Evolutionary conservation across 2,329 filamentous ascomycete species (phyloP), one percentile per base, ranked within the genome.

Genomic region (Cercospora beticola): DNA sequence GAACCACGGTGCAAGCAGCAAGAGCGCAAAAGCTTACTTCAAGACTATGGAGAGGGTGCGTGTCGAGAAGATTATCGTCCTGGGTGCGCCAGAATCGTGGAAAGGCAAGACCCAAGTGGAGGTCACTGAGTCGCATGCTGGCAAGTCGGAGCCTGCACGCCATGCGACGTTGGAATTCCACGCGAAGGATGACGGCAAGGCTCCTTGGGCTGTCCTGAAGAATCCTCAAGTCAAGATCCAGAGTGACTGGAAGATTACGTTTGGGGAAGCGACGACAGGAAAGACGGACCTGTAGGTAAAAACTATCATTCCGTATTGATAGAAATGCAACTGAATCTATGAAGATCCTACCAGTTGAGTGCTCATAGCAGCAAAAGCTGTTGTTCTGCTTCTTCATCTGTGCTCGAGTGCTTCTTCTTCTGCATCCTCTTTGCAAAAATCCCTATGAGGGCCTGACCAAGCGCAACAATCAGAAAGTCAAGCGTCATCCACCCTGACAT

Each of bases 31-130:
- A 46, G 85, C 86, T 36, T 98, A 93, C 84, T 81, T 94, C 70
- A 92, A 94, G 84, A 84, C 82, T 5, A 96, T 97, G 90, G 85
- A 86, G 31, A 84, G 87, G 56, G 93, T 98, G 3, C 83, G 86
- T 7, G 88, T 98, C 0, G 93, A 97, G 82, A 93, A 91, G 81
- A 86, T 98, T 65, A 84, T 98, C 58, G 75, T 99, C 60, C 88
- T 98, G 21, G 92, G 92, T 56, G 92, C 92, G 2, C 92, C 93
- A 0, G 83, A 85, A 36, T 81, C 82, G 21, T 97, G 93, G 94
- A 86, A 86, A 70, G 82, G 82, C 60, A 90, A 88, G 82, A 80
- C 78, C n/a, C 81, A 87, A 77, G 86, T 88, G 3, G 85, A 88
- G n/a, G 84, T 90, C 68, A 84, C 91, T 75, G 92, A 90, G 78